Evolutionary conservation across 2,329 filamentous ascomycete genomes (phyloP), one percentile per base, ranked within the genome.

Genomic region (Fusarium albidum): DNA sequence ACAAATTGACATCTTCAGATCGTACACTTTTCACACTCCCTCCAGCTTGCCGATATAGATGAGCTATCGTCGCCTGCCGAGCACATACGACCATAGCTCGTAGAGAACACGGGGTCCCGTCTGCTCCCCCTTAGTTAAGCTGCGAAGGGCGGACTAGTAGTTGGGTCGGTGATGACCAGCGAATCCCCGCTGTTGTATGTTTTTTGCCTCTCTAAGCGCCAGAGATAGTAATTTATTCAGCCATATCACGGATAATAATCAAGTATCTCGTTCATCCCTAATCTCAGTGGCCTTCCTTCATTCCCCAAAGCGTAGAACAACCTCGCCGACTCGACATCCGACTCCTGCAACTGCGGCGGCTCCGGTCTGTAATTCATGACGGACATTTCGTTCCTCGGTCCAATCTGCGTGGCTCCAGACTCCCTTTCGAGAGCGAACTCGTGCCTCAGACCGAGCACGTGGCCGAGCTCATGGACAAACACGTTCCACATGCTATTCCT

Each of bases 371-470:
- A 49, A 5, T 17, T 41, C 46, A 49, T 49, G 14, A 49, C 46
- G 5, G 46, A 49, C 6, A 21, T 13, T 13, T 33, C 18, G 26
- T 49, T 14, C 8, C 21, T 26, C 13, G 12, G 12, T 3, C 35
- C 37, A 12, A 49, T n/a, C 13, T 21, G 28, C n/a, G 26, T 29
- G n/a, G 46, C 46, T 4, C 37, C 46, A 17, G 29, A 18, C n/a
- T 49, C 46, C 17, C 15, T 29, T 10, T 33, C 46, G 12, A 49
- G 34, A 6, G 46, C 46, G 15, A 49, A 49, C 21, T 49, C 46
- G 18, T 49, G 46, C 21, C 46, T 25, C 15, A 49, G 46, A 29
- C 46, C 46, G 9, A 49, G 14, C 5, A 42, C 37, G 15, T 49
- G 46, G 29, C 35, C 46, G 13, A 49, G 46, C 18, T 49, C 46